Base-by-base conservation (phyloP, 306 rosid species). In the Cucurbita pepo region DNA sequence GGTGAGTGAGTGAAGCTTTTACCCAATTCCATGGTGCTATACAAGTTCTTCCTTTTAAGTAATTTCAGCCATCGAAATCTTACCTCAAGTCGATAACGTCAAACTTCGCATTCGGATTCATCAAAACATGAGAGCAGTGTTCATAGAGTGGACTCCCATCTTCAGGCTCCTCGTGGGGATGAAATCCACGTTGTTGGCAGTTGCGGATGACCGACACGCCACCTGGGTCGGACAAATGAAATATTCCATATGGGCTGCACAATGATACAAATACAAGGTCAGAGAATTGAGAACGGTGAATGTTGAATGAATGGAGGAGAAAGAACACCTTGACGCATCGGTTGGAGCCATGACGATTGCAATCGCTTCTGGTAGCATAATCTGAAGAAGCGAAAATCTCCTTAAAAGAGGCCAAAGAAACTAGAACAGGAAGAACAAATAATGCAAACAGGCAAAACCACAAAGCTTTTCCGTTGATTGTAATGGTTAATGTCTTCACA, bases 331-430 rank as follows among this genome's bases (percentile, higher is more conserved):
- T 73, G 85, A 45, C 66, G 87, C 76, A 82, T 95, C 99, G 34
- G 97, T 91, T 19, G 97, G 99, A 69, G 99, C 99, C 99, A 95
- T 95, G 76, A 95, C 99, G 62, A 95, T 95, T 61, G 99, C 99
- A 84, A 95, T 78, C 64, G 99, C 96, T 86, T 95, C 99, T 0
- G 96, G 97, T 76, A 95, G 84, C 99, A 95, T 95, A 75, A 95
- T 88, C 99, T 91, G 79, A 86, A 61, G 40, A 84, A 65, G 76
- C 78, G 77, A 83, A 62, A 77, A 75, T 72, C 7, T 47, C 56
- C 18, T 67, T 67, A 67, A 3, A 67, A 40, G 73, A 14, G 72
- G 52, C 10, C 2, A 16, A 36, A 36, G 36, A 52, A 50, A 38
- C 47, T 71, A 52, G 45, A 71, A 71, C 25, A 71, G 10, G 50